Evolutionary conservation across 2,329 filamentous ascomycete species (phyloP).

Genomic region (Verticillium klebahnii): DNA sequence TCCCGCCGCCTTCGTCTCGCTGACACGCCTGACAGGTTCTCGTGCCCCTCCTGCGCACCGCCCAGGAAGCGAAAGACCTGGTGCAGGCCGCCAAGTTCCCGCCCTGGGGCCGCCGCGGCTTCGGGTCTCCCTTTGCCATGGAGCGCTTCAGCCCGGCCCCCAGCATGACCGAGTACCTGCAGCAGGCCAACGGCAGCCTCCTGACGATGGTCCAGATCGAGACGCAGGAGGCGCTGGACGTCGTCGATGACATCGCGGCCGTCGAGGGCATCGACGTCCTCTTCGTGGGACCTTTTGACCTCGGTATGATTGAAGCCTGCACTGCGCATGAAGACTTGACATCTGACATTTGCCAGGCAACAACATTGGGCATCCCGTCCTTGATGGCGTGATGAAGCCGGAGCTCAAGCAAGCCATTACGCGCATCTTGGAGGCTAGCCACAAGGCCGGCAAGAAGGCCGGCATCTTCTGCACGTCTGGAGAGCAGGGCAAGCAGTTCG

Average conservation of each 20-base stretch:
- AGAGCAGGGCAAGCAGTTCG: constrained; percentile 51
- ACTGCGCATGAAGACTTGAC: background rate
- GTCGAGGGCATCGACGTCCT: constrained; percentile 57
- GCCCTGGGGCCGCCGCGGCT: constrained; percentile 47
- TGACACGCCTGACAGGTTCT: constrained; percentile 30
- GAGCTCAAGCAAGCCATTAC: constrained; percentile 56
- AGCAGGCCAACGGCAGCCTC: constrained; percentile 51
- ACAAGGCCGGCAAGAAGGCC: constrained; percentile 60
- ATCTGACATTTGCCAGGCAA: constrained; percentile 32
- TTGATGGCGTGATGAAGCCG: constrained; percentile 53
- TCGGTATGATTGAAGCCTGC: constrained; percentile 31
- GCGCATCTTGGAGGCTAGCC: constrained; percentile 51
- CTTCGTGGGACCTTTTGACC: constrained; percentile 63
- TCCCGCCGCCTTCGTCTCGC: background rate
- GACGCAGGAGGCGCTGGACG: constrained; percentile 56
- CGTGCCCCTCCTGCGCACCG: constrained; percentile 50
- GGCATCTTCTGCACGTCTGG: constrained; percentile 55
- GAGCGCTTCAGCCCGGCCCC: constrained; percentile 42
- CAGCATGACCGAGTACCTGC: constrained; percentile 50
- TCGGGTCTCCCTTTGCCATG: constrained; percentile 51
- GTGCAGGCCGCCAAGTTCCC: constrained; percentile 53
- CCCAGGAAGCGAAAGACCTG: constrained; percentile 45
- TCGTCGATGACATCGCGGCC: constrained; percentile 57
- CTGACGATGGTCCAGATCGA: constrained; percentile 66
- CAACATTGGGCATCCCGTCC: constrained; percentile 58